Base-by-base conservation (phyloP, 2,329 filamentous ascomycete genomes). In the Trichoderma koningiopsis region DNA sequence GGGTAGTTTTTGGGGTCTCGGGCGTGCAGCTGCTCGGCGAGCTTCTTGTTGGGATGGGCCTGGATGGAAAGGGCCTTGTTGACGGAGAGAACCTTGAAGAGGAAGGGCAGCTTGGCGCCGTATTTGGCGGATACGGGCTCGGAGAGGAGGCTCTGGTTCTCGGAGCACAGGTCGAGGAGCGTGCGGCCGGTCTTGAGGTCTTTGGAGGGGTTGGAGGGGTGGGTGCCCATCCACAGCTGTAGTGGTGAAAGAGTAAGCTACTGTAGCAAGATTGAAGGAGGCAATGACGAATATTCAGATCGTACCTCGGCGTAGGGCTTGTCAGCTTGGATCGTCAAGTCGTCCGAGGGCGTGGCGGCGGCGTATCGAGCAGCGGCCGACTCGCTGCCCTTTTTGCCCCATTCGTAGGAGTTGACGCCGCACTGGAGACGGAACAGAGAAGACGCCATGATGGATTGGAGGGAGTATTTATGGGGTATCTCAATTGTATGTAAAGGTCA, bases 201-300 rank as follows among this genome's bases (percentile, higher is more conserved):
- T 79, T 92, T 96, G 70, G 96, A 98, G 22, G 96, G 96, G 76
- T 97, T 94, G 57, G 93, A 97, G 56, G 95, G 94, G 77, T 99
- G 96, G 1, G 95, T 97, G 77, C 96, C 96, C 96, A 99, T 99
- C 96, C 96, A 99, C 76, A 99, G 85, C 94, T 97, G 14, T 5
- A n/a, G 13, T 14, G 55, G 29, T 0, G 40, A 35, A 43, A 0
- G 57, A 19, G 19, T 29, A 22, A 49, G 53, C 14, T 35, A 33
- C 14, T 35, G 55, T 3, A 33, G 5, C 14, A 27, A 35, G 27
- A 57, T 33, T 5, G 1, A 13, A 3, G 11, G 31, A 10, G 6
- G 8, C 16, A 11, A 22, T 35, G 40, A 37, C 7, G 2, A 6
- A 29, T 22, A 22, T 24, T 10, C 4, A 2, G 16, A 7, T n/a